phyloP scores from a whole-genome alignment of 805 yeast genomes.

The Dipodascus albidus region DNA sequence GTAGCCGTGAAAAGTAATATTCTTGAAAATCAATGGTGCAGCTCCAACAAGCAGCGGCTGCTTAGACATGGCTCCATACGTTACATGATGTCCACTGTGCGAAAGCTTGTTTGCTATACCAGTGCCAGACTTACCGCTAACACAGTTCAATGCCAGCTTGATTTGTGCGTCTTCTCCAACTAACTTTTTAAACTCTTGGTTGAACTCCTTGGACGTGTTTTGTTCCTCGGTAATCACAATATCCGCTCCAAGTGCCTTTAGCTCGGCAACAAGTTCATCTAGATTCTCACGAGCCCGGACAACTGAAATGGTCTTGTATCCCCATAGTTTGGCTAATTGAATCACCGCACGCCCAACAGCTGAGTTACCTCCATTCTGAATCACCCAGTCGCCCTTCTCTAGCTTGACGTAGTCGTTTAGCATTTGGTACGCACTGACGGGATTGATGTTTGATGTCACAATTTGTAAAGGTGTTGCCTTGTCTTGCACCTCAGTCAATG shows the following conservation, averaged over 20 bases:
- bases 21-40: constrained; percentile 79
- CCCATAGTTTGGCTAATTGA: constrained; percentile 71
- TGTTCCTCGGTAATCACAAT: constrained; percentile 84
- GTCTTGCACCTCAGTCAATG: constrained; percentile 20
- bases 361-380: constrained; percentile 94
- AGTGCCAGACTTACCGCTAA: constrained; percentile 82
- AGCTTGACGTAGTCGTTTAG: constrained; percentile 56
- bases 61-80: constrained; percentile 97
- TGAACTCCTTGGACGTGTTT: constrained; percentile 54
- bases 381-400: constrained; percentile 69
- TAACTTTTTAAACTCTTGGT: constrained; percentile 36
- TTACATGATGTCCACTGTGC: constrained; percentile 62
- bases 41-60: constrained; percentile 92
- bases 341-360: constrained; percentile 89
- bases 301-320: constrained; percentile 74
- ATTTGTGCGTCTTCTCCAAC: constrained; percentile 40
- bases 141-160: constrained; percentile 78
- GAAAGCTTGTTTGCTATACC: constrained; percentile 75
- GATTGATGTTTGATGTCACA: constrained; percentile 87
- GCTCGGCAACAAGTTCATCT: constrained; percentile 44
- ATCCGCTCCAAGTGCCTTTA: constrained; percentile 67
- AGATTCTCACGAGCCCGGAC: constrained; percentile 78
- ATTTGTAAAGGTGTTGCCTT: constrained; percentile 36
- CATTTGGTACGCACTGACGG: constrained; percentile 85
- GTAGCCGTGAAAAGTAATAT: constrained; percentile 75